Percentiles rank a stretch among this genome's conserved stretches.
These are phyloP conservation scores for Discostella pseudostelligera DNA, from an alignment of 108 stramenopile genomes.

Conservation along the genomic window DNA sequence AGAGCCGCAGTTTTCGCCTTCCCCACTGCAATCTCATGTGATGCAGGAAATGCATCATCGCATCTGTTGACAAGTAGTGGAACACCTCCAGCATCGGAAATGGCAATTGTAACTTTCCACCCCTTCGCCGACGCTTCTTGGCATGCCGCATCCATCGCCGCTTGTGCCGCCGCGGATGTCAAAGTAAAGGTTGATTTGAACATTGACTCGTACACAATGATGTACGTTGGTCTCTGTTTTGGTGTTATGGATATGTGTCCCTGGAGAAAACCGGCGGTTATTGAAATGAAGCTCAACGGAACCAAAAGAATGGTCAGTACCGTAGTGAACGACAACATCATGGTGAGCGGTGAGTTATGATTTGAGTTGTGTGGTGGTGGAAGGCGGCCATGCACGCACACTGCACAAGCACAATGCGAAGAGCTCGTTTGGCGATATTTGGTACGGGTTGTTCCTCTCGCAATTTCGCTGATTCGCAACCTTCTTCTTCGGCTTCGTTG, in stretches of 20 bases:
- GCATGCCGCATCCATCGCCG: slow-evolving; percentile 37
- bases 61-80: slow-evolving; percentile 37
- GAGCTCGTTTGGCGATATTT: too few relatives aligned
- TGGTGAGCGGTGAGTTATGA: too few relatives aligned
- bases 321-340: too few relatives aligned
- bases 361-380: too few relatives aligned
- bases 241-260: neutral
- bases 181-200: slow-evolving; percentile 22
- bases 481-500: too few relatives aligned
- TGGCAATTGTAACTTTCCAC: slow-evolving; percentile 48
- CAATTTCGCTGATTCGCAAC: too few relatives aligned
- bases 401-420: too few relatives aligned
- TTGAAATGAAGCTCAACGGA: neutral
- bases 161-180: slow-evolving; percentile 29
- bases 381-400: too few relatives aligned
- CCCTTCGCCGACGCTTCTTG: slow-evolving; percentile 30
- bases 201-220: slow-evolving; percentile 1
- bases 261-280: neutral
- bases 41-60: slow-evolving; percentile 46
- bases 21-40: slow-evolving; percentile 42
- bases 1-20: slow-evolving; percentile 50
- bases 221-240: neutral
- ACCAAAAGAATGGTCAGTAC: neutral
- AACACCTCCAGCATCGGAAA: slow-evolving; percentile 41
- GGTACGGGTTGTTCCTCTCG: too few relatives aligned